Conservation (phyloP, 257 asterid species). For the Hygrophila difformis region DNA sequence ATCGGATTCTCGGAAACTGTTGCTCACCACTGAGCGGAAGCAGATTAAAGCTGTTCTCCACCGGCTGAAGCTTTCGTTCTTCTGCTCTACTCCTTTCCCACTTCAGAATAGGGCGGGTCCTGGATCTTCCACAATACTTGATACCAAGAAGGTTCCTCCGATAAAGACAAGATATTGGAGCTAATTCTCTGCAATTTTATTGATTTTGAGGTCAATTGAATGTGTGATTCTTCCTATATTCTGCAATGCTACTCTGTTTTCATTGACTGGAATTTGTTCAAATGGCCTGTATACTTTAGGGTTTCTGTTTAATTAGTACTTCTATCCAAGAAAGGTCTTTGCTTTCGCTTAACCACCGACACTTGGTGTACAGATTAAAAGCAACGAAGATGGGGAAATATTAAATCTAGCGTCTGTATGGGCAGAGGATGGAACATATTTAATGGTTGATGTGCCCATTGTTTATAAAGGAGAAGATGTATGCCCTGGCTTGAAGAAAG, state of each 20-base stretch:
- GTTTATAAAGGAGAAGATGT: slow-evolving; percentile 73
- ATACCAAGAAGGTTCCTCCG: slow-evolving; percentile 69
- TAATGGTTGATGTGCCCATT: slow-evolving; percentile 75
- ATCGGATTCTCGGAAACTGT: slow-evolving; percentile 44
- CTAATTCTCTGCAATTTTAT: not conserved
- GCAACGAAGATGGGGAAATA: slow-evolving; percentile 67
- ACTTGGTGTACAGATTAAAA: slow-evolving; percentile 41
- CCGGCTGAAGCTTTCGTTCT: slow-evolving; percentile 46
- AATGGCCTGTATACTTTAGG: not conserved
- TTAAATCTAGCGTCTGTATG: slow-evolving; percentile 84
- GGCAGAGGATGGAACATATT: slow-evolving; percentile 80
- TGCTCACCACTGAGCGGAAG: slow-evolving; percentile 73
- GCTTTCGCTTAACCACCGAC: not conserved
- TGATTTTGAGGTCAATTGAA: not conserved
- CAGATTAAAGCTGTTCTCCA: slow-evolving; percentile 75
- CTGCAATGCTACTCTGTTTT: not conserved
- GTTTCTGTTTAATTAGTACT: too few species aligned
- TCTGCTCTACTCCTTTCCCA: slow-evolving; percentile 77
- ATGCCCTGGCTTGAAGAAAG: slow-evolving; percentile 85
- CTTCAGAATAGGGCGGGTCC: slow-evolving; percentile 92
- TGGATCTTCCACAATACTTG: slow-evolving; percentile 67
- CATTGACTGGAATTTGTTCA: not conserved
- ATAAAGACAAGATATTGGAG: slow-evolving; percentile 40
- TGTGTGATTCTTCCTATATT: not conserved
- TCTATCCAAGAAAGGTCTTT: not conserved